phyloP scores from a whole-genome alignment of 2,329 filamentous ascomycete species.

The Huntiella omanensis region DNA sequence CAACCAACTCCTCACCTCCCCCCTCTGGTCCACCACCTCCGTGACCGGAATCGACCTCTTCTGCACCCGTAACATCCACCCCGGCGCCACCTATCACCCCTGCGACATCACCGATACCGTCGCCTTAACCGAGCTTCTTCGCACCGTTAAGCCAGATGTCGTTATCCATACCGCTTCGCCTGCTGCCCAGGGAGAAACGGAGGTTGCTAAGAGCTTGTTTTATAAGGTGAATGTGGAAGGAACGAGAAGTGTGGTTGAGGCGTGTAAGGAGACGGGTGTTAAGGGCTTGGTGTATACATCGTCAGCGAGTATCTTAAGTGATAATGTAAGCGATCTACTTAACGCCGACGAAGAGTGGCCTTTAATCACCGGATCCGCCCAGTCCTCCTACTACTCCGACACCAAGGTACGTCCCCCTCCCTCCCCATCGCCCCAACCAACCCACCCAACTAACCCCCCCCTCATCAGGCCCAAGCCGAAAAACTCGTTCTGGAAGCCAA shows the following conservation, averaged over 20 bases:
- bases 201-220: slow-evolving; percentile 42
- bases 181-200: slow-evolving; percentile 31
- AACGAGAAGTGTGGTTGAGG: slow-evolving; percentile 58
- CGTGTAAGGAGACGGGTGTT: slow-evolving; percentile 50
- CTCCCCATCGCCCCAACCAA: background rate
- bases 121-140: slow-evolving; percentile 43
- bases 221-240: slow-evolving; percentile 77
- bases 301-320: slow-evolving; percentile 69
- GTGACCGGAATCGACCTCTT: slow-evolving; percentile 57
- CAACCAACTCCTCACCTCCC: slow-evolving; percentile 41
- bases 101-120: slow-evolving; percentile 56
- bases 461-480: slow-evolving; percentile 52
- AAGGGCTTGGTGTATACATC: slow-evolving; percentile 81
- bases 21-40: slow-evolving; percentile 24
- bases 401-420: slow-evolving; percentile 47
- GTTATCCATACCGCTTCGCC: slow-evolving; percentile 85
- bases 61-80: slow-evolving; percentile 48
- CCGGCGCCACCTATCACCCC: slow-evolving; percentile 44
- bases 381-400: slow-evolving; percentile 72
- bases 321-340: slow-evolving; percentile 59
- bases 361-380: slow-evolving; percentile 48
- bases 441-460: background rate
- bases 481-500: slow-evolving; percentile 61
- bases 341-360: slow-evolving; percentile 77
- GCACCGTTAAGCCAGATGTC: slow-evolving; percentile 51